Evolutionary conservation across 495 filamentous ascomycete genomes (phyloP).

Genomic region (Penicillium egyptiacum): DNA sequence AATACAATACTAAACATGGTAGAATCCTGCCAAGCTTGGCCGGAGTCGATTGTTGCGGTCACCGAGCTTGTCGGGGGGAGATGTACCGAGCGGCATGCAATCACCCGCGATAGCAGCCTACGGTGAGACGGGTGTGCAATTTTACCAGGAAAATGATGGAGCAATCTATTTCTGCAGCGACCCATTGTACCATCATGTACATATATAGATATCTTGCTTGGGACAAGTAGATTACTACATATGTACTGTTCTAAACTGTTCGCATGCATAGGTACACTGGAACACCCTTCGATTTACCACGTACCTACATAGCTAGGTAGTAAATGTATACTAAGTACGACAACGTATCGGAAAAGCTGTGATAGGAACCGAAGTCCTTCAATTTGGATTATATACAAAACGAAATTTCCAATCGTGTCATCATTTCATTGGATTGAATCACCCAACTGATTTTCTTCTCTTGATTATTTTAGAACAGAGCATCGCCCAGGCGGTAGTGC

Average conservation of each 20-base stretch:
- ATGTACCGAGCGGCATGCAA: slow-evolving; percentile 16
- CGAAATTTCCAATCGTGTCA: slow-evolving; percentile 16
- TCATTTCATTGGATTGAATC: slow-evolving; percentile 7
- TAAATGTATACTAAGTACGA: neutral
- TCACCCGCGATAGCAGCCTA: slow-evolving; percentile 10
- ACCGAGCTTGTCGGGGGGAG: slow-evolving; percentile 10
- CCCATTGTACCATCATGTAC: too few relatives aligned
- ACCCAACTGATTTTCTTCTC: neutral
- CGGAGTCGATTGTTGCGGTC: neutral
- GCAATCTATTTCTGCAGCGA: neutral
- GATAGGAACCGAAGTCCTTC: neutral
- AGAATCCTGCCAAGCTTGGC: neutral
- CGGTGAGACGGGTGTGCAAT: too few relatives aligned
- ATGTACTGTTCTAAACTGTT: too few relatives aligned
- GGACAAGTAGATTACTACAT: too few relatives aligned
- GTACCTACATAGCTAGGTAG: too few relatives aligned
- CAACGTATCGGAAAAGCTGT: neutral
- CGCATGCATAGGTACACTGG: too few relatives aligned
- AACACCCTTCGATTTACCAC: too few relatives aligned
- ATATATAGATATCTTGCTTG: too few relatives aligned
- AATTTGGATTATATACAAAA: slow-evolving; percentile 22
- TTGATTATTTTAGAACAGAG: slow-evolving; percentile 50
- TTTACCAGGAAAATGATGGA: neutral
- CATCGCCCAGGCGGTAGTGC: slow-evolving; percentile 61
- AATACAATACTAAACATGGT: neutral